These are phyloP conservation scores for Cutaneotrichosporon sp. DNA, from an alignment of 1,284 basidiomycete species.

Conservation along the genomic window DNA sequence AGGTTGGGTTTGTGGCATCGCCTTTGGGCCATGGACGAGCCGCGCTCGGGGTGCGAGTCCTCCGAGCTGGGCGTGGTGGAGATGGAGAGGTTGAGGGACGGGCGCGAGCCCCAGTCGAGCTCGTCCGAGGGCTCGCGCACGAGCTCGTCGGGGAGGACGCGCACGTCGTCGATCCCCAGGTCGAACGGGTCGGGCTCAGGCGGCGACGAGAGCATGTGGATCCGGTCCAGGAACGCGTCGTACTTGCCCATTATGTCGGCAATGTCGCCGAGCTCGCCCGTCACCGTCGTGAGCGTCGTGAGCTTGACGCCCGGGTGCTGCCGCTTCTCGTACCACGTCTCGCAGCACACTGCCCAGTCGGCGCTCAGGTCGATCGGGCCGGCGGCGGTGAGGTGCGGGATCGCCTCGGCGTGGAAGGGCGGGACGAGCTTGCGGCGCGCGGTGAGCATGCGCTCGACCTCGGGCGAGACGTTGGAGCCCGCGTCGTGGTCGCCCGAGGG, in stretches of 20 bases:
- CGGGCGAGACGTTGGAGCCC: neutral
- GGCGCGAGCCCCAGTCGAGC: conserved; percentile 12
- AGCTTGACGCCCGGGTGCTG: conserved; percentile 17
- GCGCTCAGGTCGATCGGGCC: conserved; percentile 32
- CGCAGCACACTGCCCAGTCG: conserved; percentile 30
- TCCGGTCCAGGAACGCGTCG: conserved; percentile 14
- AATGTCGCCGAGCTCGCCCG: conserved; percentile 7
- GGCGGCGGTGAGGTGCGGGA: conserved; percentile 28
- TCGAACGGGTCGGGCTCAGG: neutral
- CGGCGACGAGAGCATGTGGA: conserved; percentile 15
- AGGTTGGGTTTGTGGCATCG: conserved; percentile 1
- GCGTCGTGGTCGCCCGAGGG: conserved; percentile 19
- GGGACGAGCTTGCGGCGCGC: conserved; percentile 21
- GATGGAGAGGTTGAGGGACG: conserved; percentile 12
- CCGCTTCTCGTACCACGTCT: conserved; percentile 32
- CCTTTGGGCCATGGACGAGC: neutral
- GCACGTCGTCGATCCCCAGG: neutral
- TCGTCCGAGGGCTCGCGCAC: neutral
- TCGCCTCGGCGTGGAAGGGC: conserved; percentile 16
- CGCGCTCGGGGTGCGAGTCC: conserved; percentile 7
- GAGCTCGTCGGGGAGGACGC: neutral
- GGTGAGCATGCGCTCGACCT: conserved; percentile 19
- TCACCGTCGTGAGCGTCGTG: neutral
- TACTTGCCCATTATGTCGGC: conserved; percentile 12
- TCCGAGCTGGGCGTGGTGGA: conserved; percentile 12